Percentiles rank a stretch among this genome's conserved stretches.
phyloP scores from a whole-genome alignment of 805 yeast species.

The Schwanniomyces occidentalis region DNA sequence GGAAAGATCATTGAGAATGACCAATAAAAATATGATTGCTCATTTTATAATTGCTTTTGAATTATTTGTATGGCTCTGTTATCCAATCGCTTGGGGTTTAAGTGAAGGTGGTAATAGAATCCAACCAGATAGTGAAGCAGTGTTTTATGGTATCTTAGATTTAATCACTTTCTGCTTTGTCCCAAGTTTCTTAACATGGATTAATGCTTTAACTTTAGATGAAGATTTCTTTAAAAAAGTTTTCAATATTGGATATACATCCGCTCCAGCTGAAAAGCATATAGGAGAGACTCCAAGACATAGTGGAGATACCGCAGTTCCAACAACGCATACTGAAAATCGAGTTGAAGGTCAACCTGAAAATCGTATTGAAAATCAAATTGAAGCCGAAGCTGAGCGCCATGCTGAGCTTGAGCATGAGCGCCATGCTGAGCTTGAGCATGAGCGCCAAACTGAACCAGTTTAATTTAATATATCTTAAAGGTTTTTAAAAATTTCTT shows the following conservation, averaged over 20 bases:
- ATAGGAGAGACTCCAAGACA: slow-evolving; percentile 38
- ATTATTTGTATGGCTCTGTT: slow-evolving; percentile 47
- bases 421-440: background rate
- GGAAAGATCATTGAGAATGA: too few species aligned
- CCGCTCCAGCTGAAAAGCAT: slow-evolving; percentile 19
- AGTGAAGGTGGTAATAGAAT: slow-evolving; percentile 65
- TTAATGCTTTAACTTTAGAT: slow-evolving; percentile 23
- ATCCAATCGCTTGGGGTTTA: slow-evolving; percentile 52
- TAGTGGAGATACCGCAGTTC: slow-evolving; percentile 46
- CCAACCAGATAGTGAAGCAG: slow-evolving; percentile 58
- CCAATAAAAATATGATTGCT: slow-evolving; percentile 10
- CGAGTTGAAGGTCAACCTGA: too few species aligned
- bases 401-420: background rate
- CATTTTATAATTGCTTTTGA: slow-evolving; percentile 27
- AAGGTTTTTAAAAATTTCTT: too few species aligned
- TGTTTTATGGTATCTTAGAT: slow-evolving; percentile 61
- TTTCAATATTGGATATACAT: slow-evolving; percentile 11
- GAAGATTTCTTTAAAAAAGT: slow-evolving; percentile 27
- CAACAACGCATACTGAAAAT: too few species aligned
- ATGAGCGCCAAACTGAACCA: background rate
- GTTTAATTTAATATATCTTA: too few species aligned
- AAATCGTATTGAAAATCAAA: too few species aligned
- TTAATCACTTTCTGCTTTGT: slow-evolving; percentile 42
- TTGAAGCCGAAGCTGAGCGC: background rate
- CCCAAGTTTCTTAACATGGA: slow-evolving; percentile 39